Conservation (phyloP, 176 grass and related monocot genomes). For the Puya raimondii region DNA sequence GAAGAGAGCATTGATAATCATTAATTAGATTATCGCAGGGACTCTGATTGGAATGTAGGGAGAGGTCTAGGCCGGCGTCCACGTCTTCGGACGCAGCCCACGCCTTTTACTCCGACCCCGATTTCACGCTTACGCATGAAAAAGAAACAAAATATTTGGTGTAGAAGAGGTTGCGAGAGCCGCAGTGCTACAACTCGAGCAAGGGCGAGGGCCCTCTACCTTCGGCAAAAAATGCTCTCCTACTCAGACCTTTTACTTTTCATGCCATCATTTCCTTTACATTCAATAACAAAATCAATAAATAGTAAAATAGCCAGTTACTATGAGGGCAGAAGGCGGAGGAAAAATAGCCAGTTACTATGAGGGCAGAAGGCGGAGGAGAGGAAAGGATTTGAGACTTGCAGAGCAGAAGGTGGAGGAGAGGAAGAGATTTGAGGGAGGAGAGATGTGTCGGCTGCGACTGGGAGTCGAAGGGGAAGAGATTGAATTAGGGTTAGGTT, state of each 20-base stretch:
- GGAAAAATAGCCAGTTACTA: too few species aligned
- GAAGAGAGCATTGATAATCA: background rate
- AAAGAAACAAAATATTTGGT: background rate
- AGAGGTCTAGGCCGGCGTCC: slow-evolving; percentile 20
- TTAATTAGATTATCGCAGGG: slow-evolving; percentile 1
- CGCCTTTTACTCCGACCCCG: background rate
- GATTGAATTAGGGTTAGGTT: too few species aligned
- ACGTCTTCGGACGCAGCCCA: slow-evolving; percentile 16
- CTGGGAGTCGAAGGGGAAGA: too few species aligned
- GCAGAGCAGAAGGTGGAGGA: too few species aligned
- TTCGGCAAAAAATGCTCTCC: background rate
- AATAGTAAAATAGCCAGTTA: too few species aligned
- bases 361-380: too few species aligned
- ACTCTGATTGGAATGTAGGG: background rate
- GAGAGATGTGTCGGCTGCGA: too few species aligned
- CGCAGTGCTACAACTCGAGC: slow-evolving; percentile 18
- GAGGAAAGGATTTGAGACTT: too few species aligned
- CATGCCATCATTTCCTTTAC: slow-evolving; percentile 14
- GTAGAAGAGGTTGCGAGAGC: slow-evolving; percentile 22
- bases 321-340: too few species aligned
- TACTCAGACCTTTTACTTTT: slow-evolving; percentile 25
- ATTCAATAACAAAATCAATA: too few species aligned
- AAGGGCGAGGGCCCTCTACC: slow-evolving; percentile 18
- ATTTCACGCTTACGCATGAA: slow-evolving; percentile 15
- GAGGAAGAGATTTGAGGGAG: too few species aligned